A percentile compares a stretch with the other conserved stretches of the same genome.
These are phyloP conservation scores for Carpinus fangiana DNA, from an alignment of 306 rosid species.

Conservation along the genomic window DNA sequence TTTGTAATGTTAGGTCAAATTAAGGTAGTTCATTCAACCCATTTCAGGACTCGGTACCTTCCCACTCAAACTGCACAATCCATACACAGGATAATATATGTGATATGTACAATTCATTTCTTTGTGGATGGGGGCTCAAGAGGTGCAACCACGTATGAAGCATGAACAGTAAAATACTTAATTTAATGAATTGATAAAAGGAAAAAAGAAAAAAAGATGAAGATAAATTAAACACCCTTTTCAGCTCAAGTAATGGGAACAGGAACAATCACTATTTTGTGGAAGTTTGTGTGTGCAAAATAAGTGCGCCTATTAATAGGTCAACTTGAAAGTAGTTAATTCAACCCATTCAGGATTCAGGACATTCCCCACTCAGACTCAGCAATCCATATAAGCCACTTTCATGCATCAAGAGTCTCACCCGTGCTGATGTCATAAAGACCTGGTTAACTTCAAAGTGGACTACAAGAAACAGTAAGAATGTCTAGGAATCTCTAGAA, in stretches of 20 bases:
- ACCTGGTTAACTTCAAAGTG: not conserved
- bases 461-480: not conserved
- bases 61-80: conserved; percentile 3
- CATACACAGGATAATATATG: not conserved
- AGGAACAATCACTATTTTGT: not conserved
- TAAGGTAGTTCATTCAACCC: conserved; percentile 1
- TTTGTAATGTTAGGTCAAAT: not conserved
- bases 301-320: not conserved
- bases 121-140: no score
- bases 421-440: not conserved
- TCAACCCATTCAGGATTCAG: not conserved
- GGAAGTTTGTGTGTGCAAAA: not conserved
- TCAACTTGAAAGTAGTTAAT: conserved; percentile 1
- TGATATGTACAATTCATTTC: no score
- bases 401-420: not conserved
- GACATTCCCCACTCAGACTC: conserved; percentile 1
- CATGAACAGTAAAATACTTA: no score
- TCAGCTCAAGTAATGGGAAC: not conserved
- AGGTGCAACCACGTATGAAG: no score
- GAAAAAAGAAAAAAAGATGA: no score
- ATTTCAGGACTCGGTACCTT: not conserved
- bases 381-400: not conserved
- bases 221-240: not conserved
- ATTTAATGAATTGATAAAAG: no score
- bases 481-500: not conserved